Percentiles rank a stretch among this genome's conserved stretches.
These are phyloP conservation scores for Pichia sp. DNA, from an alignment of 1,139 yeast genomes.

Conservation along the genomic window DNA sequence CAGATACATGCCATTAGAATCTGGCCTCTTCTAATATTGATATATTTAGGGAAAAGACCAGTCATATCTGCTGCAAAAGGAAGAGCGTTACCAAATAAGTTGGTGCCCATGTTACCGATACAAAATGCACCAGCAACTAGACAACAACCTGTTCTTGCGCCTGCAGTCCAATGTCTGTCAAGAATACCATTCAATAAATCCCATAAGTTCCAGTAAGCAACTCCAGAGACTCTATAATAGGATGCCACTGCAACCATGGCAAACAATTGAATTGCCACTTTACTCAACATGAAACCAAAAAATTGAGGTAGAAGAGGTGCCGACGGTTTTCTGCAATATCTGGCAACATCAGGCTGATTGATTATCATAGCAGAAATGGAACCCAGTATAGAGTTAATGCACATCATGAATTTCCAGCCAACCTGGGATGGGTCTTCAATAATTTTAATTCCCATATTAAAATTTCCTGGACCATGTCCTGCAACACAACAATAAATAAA, in stretches of 20 bases:
- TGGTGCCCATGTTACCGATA: conserved; percentile 45
- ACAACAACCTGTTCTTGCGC: conserved; percentile 43
- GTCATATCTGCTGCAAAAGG: conserved; percentile 67
- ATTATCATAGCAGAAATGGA: conserved; percentile 36
- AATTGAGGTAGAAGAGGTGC: conserved; percentile 31
- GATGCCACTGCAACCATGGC: conserved; percentile 29
- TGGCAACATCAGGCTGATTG: conserved; percentile 35
- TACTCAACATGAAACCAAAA: conserved; percentile 26
- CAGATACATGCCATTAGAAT: conserved; percentile 74
- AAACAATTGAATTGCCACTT: conserved; percentile 26
- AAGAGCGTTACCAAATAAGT: conserved; percentile 46
- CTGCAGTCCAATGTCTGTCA: conserved; percentile 35
- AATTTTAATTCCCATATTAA: conserved; percentile 30
- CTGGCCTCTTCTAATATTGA: conserved; percentile 77
- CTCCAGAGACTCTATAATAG: conserved; percentile 26
- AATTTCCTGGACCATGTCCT: conserved; percentile 39
- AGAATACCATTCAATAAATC: conserved; percentile 27
- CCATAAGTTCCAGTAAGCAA: conserved; percentile 30
- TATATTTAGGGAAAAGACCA: conserved; percentile 69
- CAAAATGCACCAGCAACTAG: conserved; percentile 44
- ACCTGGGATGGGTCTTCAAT: conserved; percentile 36
- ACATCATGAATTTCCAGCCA: conserved; percentile 37
- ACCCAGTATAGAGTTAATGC: conserved; percentile 43
- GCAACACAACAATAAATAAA: conserved; percentile 26
- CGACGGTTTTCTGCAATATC: conserved; percentile 35